Evolutionary conservation across 176 grass and related monocot genomes (phyloP).

Genomic region (Dactylis glomerata): DNA sequence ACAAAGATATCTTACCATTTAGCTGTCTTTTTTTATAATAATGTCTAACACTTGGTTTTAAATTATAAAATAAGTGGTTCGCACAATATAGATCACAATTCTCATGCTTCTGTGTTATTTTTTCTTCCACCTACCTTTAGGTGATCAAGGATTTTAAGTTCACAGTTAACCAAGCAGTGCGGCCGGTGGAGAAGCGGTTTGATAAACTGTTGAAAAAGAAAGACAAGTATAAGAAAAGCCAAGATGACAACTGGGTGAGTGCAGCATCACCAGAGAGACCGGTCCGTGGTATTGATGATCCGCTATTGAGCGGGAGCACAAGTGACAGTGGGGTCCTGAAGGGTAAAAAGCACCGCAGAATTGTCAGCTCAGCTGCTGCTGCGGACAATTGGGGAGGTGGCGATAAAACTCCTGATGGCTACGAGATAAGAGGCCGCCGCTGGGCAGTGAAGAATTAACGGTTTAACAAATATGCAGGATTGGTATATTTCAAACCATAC

Average conservation of each 20-base stretch:
- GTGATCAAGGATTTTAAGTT: constrained; percentile 98
- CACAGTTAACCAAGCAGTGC: constrained; percentile 82
- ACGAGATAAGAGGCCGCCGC: constrained; percentile 56
- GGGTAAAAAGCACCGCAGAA: constrained; percentile 53
- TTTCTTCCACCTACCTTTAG: constrained; percentile 24
- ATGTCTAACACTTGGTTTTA: not conserved
- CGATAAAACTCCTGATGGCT: constrained; percentile 46
- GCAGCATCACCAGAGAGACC: constrained; percentile 44
- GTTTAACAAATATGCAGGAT: constrained; percentile 12
- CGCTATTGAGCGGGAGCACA: constrained; percentile 57
- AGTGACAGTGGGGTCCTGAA: constrained; percentile 69
- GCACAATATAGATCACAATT: not conserved
- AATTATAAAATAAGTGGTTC: not conserved
- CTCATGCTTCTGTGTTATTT: not conserved
- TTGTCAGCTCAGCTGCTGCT: constrained; percentile 24
- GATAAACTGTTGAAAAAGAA: constrained; percentile 76
- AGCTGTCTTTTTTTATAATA: not conserved
- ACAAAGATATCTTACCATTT: constrained; percentile 15
- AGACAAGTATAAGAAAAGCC: constrained; percentile 49
- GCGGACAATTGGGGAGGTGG: constrained; percentile 41
- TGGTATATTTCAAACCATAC: constrained; percentile 19
- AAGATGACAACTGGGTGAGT: constrained; percentile 80
- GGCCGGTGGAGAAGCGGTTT: constrained; percentile 81
- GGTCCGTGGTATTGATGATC: constrained; percentile 87
- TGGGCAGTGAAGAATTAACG: constrained; percentile 56